These are phyloP conservation scores for Tetrahymena borealis DNA, from an alignment of 73 alveolate species.

Conservation along the genomic window DNA sequence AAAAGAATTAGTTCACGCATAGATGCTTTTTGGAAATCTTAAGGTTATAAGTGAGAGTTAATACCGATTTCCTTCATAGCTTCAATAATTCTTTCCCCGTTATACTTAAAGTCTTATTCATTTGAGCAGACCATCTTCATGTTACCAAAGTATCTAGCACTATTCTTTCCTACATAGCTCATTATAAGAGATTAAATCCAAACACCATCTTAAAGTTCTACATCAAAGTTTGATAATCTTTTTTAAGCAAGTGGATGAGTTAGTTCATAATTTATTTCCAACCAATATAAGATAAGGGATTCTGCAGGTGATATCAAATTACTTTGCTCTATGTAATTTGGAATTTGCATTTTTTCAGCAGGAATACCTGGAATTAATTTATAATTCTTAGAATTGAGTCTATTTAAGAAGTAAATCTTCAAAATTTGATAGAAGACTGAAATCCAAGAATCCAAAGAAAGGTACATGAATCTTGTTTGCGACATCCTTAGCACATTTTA, in stretches of 20 bases:
- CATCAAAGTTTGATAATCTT: background rate
- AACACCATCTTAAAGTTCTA: background rate
- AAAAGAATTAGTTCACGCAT: slow-evolving; percentile 92
- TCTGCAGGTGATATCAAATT: slow-evolving; percentile 91
- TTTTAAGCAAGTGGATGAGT: background rate
- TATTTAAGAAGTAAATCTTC: slow-evolving; percentile 83
- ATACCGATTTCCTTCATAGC: slow-evolving; percentile 81
- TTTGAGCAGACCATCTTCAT: slow-evolving; percentile 3
- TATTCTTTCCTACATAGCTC: background rate
- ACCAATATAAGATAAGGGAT: slow-evolving; percentile 77
- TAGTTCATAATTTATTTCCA: background rate
- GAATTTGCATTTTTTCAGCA: slow-evolving; percentile 61
- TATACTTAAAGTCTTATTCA: slow-evolving; percentile 69
- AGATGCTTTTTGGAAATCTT: slow-evolving; percentile 76
- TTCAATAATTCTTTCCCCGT: slow-evolving; percentile 75
- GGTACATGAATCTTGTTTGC: slow-evolving; percentile 67
- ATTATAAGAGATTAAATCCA: background rate
- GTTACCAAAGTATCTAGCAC: background rate
- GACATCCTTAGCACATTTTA: slow-evolving; percentile 20
- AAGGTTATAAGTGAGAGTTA: slow-evolving; percentile 59
- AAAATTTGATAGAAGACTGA: slow-evolving; percentile 81
- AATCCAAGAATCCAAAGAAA: slow-evolving; percentile 92
- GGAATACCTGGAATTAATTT: slow-evolving; percentile 82
- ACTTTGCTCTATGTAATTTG: slow-evolving; percentile 67
- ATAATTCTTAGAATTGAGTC: slow-evolving; percentile 90